Percentiles rank a stretch among this genome's conserved stretches.
These are phyloP conservation scores for Symbiodinium pilosum DNA, from an alignment of 73 alveolate species.

Conservation along the genomic window DNA sequence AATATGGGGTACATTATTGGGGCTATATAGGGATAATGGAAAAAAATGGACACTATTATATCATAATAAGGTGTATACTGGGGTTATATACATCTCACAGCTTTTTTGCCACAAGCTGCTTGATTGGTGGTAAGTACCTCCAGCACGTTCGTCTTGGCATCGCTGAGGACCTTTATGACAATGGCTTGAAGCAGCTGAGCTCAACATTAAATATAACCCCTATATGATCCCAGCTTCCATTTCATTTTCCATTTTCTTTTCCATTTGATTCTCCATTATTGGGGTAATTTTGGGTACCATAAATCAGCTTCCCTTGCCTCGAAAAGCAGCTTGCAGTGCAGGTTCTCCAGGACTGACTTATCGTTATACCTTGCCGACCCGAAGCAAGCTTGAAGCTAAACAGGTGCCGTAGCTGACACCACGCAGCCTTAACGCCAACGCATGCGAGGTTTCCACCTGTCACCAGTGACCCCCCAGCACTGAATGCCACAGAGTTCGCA, in stretches of 20 bases:
- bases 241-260: too few species aligned
- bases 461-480: too few species aligned
- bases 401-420: not conserved
- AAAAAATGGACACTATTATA: too few species aligned
- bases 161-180: conserved; percentile 35
- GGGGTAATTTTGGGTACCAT: not conserved
- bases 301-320: conserved; percentile 1
- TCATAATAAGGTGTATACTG: too few species aligned
- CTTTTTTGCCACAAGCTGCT: too few species aligned
- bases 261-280: not conserved
- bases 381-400: not conserved
- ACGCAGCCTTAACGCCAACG: conserved; percentile 65
- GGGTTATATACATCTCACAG: too few species aligned
- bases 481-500: not conserved
- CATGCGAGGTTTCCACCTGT: conserved; percentile 60
- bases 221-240: too few species aligned
- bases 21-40: too few species aligned
- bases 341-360: conserved; percentile 81
- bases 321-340: conserved; percentile 45
- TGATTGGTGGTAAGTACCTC: too few species aligned
- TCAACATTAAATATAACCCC: too few species aligned
- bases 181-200: too few species aligned
- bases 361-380: conserved; percentile 93
- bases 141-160: conserved; percentile 34
- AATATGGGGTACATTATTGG: too few species aligned